These are phyloP conservation scores for Cladophialophora exuberans DNA, from an alignment of 2,329 filamentous ascomycete genomes.

Conservation along the genomic window DNA sequence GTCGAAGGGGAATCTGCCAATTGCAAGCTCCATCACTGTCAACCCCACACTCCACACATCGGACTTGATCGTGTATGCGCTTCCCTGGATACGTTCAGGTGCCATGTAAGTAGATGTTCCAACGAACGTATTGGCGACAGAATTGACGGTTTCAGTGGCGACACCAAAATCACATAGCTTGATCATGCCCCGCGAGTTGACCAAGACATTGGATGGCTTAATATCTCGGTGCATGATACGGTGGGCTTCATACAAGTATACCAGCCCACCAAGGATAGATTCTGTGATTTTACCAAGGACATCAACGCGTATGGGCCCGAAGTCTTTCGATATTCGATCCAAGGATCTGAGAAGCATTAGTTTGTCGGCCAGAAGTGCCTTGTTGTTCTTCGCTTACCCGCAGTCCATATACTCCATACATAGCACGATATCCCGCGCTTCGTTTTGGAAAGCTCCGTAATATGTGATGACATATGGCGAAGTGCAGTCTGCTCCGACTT, in stretches of 20 bases:
- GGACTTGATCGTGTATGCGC: constrained; percentile 95
- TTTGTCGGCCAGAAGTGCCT: background rate
- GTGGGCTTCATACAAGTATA: constrained; percentile 92
- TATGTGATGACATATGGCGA: constrained; percentile 97
- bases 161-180: constrained; percentile 99
- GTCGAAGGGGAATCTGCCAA: constrained; percentile 94
- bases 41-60: constrained; percentile 99
- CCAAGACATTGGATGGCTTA: constrained; percentile 95
- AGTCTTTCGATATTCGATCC: constrained; percentile 90
- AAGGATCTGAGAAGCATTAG: constrained; percentile 66
- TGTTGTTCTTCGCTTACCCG: constrained; percentile 68
- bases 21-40: constrained; percentile 93
- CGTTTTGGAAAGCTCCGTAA: constrained; percentile 95
- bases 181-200: constrained; percentile 92
- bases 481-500: constrained; percentile 98
- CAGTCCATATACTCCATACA: constrained; percentile 99
- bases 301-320: constrained; percentile 92
- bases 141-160: constrained; percentile 97
- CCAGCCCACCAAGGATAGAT: constrained; percentile 87
- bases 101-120: constrained; percentile 99
- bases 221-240: constrained; percentile 99
- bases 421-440: constrained; percentile 97
- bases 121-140: constrained; percentile 96
- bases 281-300: constrained; percentile 97
- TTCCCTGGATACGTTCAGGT: constrained; percentile 94